Conservation (phyloP, 1,139 yeast species). For the Yarrowia galli region DNA sequence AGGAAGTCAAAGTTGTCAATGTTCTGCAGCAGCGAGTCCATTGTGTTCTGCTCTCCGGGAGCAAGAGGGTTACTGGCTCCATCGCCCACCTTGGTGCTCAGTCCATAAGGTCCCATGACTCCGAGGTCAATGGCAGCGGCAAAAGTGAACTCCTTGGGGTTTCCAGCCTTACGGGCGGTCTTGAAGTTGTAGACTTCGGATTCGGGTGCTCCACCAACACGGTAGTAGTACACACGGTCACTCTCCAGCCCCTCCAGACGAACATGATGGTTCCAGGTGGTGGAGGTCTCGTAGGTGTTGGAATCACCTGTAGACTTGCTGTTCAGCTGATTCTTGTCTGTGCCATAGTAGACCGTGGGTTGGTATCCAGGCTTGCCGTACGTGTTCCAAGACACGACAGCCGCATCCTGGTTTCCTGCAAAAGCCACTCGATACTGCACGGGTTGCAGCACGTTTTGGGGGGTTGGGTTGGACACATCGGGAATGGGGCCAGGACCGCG, state of each 20-base stretch:
- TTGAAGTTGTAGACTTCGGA: conserved; percentile 40
- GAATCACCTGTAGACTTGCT: conserved; percentile 44
- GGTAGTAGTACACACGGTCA: conserved; percentile 47
- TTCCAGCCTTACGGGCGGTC: conserved; percentile 42
- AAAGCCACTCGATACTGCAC: conserved; percentile 46
- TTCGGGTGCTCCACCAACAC: conserved; percentile 42
- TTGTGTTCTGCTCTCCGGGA: conserved; percentile 38
- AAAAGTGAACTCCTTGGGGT: conserved; percentile 40
- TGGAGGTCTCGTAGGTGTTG: conserved; percentile 45
- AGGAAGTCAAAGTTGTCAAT: conserved; percentile 44
- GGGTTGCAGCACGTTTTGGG: conserved; percentile 27
- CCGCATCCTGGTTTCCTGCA: conserved; percentile 46
- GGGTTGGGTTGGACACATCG: conserved; percentile 15
- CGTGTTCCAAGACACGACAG: conserved; percentile 46
- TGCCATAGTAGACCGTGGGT: conserved; percentile 47
- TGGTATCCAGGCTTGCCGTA: conserved; percentile 40
- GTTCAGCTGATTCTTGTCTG: conserved; percentile 42
- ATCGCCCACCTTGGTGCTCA: conserved; percentile 42
- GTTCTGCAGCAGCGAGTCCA: conserved; percentile 42
- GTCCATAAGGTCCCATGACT: conserved; percentile 43
- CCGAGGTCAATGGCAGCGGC: conserved; percentile 44
- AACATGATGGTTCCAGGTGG: conserved; percentile 49
- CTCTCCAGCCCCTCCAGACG: conserved; percentile 45
- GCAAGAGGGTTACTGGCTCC: conserved; percentile 31
- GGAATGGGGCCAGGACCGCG: conserved; percentile 19